Base-by-base conservation (phyloP, 116 monocot species). In the Trichopus zeylanicus region DNA sequence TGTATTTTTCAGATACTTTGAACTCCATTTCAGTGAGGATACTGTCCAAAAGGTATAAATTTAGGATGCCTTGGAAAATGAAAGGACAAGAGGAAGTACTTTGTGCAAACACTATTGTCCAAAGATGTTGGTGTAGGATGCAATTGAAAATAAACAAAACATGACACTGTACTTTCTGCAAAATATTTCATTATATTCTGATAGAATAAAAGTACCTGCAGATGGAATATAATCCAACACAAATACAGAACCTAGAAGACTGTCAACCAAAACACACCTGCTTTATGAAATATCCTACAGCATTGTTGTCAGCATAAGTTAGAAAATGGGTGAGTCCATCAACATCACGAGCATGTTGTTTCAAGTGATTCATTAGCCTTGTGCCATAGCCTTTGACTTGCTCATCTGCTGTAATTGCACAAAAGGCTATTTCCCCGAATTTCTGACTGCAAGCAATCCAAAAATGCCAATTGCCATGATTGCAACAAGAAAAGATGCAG, bases 381-480 rank as follows among this genome's bases (percentile, higher is more conserved):
- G 98, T 98, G 11, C 98, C 98, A 70, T 91, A 98, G 29, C 98
- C 98, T 76, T 91, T 91, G 18, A 98, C 91, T 78, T 98, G 98
- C 65, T 98, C 98, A 78, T 87, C 98, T 26, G 91, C 79, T 59
- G 91, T 98, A 53, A 98, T 98, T 51, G 98, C 98, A 76, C 98
- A 98, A 61, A 98, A 98, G 34, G 98, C 98, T 68, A 98, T 98
- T 63, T 98, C 98, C 57, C 91, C 98, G 76, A 98, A 98, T 64
- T 51, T 91, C 61, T 98, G 98, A 63, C 98, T 98, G 73, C 21
- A 71, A 71, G 10, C 26, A 20, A n/a, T 13, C 10, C 0, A 15
- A n/a, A 46, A 16, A 49, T 22, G n/a, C n/a, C 12, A 42, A 15
- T 42, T 42, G 42, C 18, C 42, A 42, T 42, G 42, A 16, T 42